A percentile compares a stretch with the other conserved stretches of the same genome.
Conservation (phyloP, 1,284 basidiomycete species). For the Microbotryum silenes-acaulis region DNA sequence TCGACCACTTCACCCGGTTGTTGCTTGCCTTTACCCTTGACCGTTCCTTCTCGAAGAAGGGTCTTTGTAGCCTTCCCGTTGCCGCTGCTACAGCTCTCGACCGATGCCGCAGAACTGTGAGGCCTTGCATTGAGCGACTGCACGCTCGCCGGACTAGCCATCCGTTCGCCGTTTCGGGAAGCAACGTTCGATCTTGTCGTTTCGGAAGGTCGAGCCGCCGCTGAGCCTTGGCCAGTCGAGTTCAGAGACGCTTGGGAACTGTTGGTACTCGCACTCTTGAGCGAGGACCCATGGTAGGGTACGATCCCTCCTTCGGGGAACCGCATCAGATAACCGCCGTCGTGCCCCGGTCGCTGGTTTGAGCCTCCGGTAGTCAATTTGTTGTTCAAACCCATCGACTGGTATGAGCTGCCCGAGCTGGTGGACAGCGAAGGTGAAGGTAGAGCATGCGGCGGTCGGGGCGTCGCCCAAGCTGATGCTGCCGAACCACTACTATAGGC, state of each 20-base stretch:
- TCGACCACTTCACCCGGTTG: neutral
- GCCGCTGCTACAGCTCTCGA: neutral
- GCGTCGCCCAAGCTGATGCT: neutral
- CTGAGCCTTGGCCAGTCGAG: neutral
- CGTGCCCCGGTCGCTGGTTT: neutral
- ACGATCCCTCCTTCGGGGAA: slow-evolving; percentile 28
- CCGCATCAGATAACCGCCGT: slow-evolving; percentile 27
- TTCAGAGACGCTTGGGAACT: neutral
- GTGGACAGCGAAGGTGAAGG: slow-evolving; percentile 19
- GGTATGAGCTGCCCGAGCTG: slow-evolving; percentile 1
- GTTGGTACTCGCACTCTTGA: neutral
- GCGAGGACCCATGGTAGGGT: slow-evolving; percentile 5
- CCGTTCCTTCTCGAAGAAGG: neutral
- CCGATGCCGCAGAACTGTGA: neutral
- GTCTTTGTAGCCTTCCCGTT: neutral
- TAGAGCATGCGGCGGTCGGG: slow-evolving; percentile 1
- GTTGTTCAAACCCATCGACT: neutral
- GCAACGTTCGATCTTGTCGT: neutral
- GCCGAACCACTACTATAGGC: neutral
- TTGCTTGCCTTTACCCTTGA: neutral
- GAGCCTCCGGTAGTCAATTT: slow-evolving; percentile 1
- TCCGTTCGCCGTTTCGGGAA: neutral
- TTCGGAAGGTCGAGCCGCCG: neutral
- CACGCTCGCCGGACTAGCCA: slow-evolving; percentile 8
- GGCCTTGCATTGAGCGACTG: neutral